A percentile compares a stretch with the other conserved stretches of the same genome.
These are phyloP conservation scores for Suhomyces anneliseae DNA, from an alignment of 1,139 yeast species.

Conservation along the genomic window DNA sequence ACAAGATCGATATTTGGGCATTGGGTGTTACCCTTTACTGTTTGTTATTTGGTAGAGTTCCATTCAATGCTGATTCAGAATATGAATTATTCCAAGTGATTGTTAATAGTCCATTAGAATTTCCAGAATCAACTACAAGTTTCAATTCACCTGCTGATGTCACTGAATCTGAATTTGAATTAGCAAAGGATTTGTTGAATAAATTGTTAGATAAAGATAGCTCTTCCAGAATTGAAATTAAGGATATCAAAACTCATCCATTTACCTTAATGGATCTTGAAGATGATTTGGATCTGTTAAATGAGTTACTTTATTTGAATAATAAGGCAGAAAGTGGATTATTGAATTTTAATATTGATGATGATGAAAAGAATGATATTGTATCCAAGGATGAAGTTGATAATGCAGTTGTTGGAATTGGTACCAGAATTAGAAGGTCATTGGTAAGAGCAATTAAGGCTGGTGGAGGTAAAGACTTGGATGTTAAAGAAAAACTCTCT, in stretches of 20 bases:
- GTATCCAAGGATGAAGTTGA: constrained; percentile 71
- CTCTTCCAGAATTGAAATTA: constrained; percentile 61
- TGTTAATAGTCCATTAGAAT: constrained; percentile 57
- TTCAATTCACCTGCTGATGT: constrained; percentile 43
- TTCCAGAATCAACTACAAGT: constrained; percentile 51
- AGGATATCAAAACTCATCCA: constrained; percentile 76
- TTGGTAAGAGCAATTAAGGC: constrained; percentile 52
- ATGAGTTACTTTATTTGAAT: constrained; percentile 41
- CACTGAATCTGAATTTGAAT: constrained; percentile 49
- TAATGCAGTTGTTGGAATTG: constrained; percentile 79
- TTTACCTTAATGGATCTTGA: constrained; percentile 68
- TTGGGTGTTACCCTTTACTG: constrained; percentile 91
- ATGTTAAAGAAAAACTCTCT: constrained; percentile 26
- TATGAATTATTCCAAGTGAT: constrained; percentile 84
- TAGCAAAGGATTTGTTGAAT: constrained; percentile 65
- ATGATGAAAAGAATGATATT: constrained; percentile 21
- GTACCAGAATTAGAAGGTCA: constrained; percentile 62
- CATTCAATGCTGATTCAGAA: constrained; percentile 89
- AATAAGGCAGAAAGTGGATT: constrained; percentile 12
- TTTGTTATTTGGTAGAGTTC: constrained; percentile 81
- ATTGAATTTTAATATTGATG: constrained; percentile 14
- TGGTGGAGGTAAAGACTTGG: constrained; percentile 32
- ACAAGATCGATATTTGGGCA: constrained; percentile 95
- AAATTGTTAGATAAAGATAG: constrained; percentile 75
- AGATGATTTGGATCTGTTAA: constrained; percentile 36